Conservation (phyloP, 768 basidiomycete genomes). For the Flagelloscypha sp. region DNA sequence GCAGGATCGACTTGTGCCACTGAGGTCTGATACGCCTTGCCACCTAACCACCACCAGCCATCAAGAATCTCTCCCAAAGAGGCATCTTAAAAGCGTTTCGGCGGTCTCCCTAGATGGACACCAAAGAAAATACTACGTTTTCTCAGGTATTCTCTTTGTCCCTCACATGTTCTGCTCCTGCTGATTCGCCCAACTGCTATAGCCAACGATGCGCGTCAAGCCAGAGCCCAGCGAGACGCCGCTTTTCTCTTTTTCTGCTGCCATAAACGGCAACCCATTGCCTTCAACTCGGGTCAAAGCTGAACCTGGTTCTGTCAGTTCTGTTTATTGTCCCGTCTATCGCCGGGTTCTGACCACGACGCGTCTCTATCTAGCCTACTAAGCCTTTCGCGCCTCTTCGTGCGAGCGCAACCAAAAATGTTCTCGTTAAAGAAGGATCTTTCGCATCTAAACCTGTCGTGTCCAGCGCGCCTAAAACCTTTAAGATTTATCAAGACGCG, state of each 20-base stretch:
- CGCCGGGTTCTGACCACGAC: constrained; percentile 4
- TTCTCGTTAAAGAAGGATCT: constrained; percentile 7
- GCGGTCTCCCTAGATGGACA: neutral
- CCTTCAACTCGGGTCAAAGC: neutral
- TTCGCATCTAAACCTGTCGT: constrained; percentile 1
- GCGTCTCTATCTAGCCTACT: constrained; percentile 22
- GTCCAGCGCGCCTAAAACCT: constrained; percentile 18
- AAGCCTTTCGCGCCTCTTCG: constrained; percentile 7
- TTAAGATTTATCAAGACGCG: constrained; percentile 28
- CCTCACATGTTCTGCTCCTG: neutral
- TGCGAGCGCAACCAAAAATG: neutral
- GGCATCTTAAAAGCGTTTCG: no score
- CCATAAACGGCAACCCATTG: neutral
- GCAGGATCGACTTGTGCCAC: constrained; percentile 5
- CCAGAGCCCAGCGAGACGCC: constrained; percentile 1
- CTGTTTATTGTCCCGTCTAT: neutral
- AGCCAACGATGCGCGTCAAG: neutral
- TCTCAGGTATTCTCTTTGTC: constrained; percentile 1
- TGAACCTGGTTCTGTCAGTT: constrained; percentile 5
- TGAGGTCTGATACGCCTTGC: neutral
- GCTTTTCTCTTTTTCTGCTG: neutral
- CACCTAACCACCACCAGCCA: neutral
- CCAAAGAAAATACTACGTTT: constrained; percentile 1
- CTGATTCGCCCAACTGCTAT: neutral
- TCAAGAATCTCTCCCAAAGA: no score